These are phyloP conservation scores for Talaromyces islandicus DNA, from an alignment of 2,329 filamentous ascomycete genomes.

Conservation along the genomic window DNA sequence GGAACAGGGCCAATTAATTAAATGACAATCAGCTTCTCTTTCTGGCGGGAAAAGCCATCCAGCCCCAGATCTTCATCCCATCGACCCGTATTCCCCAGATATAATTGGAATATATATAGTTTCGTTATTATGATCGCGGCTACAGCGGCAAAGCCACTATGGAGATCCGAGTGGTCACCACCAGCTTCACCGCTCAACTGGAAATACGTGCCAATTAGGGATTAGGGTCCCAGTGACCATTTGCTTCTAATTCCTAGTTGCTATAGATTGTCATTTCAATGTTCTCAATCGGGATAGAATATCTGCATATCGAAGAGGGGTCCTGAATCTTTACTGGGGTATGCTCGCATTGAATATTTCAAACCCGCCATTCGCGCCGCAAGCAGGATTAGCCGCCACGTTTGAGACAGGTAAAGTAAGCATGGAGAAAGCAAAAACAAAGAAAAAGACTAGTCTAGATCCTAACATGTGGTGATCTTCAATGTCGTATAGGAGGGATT, in stretches of 20 bases:
- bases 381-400: neutral
- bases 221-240: neutral
- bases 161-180: neutral
- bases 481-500: neutral
- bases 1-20: neutral
- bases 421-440: neutral
- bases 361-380: neutral
- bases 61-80: neutral
- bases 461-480: neutral
- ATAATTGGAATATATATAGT: neutral
- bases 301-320: neutral
- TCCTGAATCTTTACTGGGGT: neutral
- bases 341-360: neutral
- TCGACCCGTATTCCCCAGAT: neutral
- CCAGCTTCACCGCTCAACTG: neutral
- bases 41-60: neutral
- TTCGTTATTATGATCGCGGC: constrained; percentile 2
- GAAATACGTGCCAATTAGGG: neutral
- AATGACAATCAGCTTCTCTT: too few relatives aligned
- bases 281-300: neutral
- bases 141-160: constrained; percentile 5
- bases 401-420: neutral
- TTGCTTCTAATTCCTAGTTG: neutral
- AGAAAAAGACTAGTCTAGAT: neutral
- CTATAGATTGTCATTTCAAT: neutral